These are phyloP conservation scores for Phytophthora pinifolia DNA, from an alignment of 352 stramenopile species.

Conservation along the genomic window DNA sequence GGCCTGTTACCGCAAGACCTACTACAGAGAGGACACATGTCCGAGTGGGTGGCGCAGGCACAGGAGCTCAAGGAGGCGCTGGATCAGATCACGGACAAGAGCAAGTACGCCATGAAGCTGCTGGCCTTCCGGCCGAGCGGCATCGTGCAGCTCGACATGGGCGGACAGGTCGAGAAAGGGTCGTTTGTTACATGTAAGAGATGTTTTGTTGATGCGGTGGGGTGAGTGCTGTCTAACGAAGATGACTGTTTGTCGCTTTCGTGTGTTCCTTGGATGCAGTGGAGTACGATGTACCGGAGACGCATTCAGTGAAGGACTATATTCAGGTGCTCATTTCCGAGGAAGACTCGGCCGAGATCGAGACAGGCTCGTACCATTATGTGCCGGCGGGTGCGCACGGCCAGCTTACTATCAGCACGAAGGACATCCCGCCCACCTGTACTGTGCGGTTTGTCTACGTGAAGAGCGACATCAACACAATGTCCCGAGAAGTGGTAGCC, in stretches of 20 bases:
- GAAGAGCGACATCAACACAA: conserved; percentile 87
- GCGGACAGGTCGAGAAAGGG: conserved; percentile 81
- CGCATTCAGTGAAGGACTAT: conserved; percentile 85
- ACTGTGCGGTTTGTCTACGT: conserved; percentile 87
- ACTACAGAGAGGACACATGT: conserved; percentile 63
- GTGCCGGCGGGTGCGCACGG: conserved; percentile 62
- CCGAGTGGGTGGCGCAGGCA: conserved; percentile 64
- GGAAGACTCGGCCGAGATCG: conserved; percentile 68
- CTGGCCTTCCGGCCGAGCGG: conserved; percentile 80
- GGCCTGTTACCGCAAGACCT: conserved; percentile 81
- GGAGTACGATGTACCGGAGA: conserved; percentile 78
- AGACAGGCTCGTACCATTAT: conserved; percentile 80
- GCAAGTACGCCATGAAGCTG: conserved; percentile 67
- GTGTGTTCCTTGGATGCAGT: conserved; percentile 38
- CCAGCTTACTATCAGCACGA: conserved; percentile 77
- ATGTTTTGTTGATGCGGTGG: not conserved
- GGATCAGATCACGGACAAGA: conserved; percentile 65
- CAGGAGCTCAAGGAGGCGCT: conserved; percentile 78
- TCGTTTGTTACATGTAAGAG: conserved; percentile 76
- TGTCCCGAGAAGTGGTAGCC: conserved; percentile 78
- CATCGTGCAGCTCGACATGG: conserved; percentile 84
- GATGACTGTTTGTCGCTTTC: not conserved
- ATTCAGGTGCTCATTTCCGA: conserved; percentile 82
- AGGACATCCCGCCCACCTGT: conserved; percentile 63
- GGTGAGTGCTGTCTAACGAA: not conserved